Percentiles rank a stretch among this genome's conserved stretches.
Conservation (phyloP, 208 protist species). For the Leptomonas pyrrhocoris region DNA sequence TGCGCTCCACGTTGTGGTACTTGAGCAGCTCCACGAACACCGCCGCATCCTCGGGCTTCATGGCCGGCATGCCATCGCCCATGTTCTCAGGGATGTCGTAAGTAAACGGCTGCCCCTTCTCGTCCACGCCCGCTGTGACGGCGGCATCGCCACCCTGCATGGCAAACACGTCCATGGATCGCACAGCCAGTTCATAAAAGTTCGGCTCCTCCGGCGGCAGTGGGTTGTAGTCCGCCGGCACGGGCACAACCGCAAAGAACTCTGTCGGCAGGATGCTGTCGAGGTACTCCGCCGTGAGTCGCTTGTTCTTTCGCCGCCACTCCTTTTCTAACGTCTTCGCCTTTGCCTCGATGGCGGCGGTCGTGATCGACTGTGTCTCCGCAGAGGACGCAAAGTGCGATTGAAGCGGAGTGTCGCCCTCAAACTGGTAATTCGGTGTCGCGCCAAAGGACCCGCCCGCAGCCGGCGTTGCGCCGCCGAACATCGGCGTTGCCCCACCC, state of each 20-base stretch:
- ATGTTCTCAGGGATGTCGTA: conserved; percentile 90
- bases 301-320: conserved; percentile 86
- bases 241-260: conserved; percentile 73
- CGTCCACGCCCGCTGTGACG: conserved; percentile 34
- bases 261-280: conserved; percentile 70
- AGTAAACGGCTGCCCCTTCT: conserved; percentile 36
- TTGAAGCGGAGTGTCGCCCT: conserved; percentile 82
- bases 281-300: conserved; percentile 80
- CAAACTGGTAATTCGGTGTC: conserved; percentile 91
- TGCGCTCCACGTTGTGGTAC: conserved; percentile 82
- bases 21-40: conserved; percentile 96
- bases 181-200: conserved; percentile 85
- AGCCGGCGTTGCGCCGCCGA: conserved; percentile 43
- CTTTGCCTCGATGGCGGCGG: conserved; percentile 69
- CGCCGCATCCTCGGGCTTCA: conserved; percentile 97
- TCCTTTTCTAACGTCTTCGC: conserved; percentile 82
- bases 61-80: conserved; percentile 91
- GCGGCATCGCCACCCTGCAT: conserved; percentile 36
- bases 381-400: conserved; percentile 64
- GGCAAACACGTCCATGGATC: conserved; percentile 62
- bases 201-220: conserved; percentile 81
- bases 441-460: conserved; percentile 57
- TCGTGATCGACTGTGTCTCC: conserved; percentile 69
- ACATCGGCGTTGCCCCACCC: conserved; percentile 55
- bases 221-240: conserved; percentile 85